Conservation (phyloP, 2,329 filamentous ascomycete genomes). For the Camillea tinctor region DNA sequence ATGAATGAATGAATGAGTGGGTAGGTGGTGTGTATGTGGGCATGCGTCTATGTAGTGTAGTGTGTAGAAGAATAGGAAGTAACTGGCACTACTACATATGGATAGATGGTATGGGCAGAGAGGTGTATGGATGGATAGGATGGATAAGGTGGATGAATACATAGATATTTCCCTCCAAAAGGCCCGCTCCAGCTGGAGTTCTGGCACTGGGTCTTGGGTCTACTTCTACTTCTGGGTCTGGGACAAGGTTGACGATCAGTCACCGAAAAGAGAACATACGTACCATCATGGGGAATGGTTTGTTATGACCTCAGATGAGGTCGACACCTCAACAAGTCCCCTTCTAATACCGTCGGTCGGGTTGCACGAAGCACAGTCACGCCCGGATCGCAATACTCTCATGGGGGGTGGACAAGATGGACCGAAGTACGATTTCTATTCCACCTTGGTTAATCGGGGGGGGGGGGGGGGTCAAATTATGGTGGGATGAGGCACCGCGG, state of each 20-base stretch:
- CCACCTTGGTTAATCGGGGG: neutral
- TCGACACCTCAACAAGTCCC: slow-evolving; percentile 23
- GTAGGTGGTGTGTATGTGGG: no score
- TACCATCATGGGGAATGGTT: slow-evolving; percentile 33
- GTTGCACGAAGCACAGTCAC: slow-evolving; percentile 27
- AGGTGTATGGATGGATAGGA: neutral
- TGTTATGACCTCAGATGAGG: slow-evolving; percentile 28
- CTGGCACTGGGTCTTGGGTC: no score
- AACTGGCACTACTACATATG: no score
- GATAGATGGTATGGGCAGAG: no score
- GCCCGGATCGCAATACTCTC: slow-evolving; percentile 26
- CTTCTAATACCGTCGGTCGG: slow-evolving; percentile 22
- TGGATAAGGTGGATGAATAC: no score
- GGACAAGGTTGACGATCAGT: slow-evolving; percentile 11
- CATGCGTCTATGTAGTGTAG: no score
- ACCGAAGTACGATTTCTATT: neutral
- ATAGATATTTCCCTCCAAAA: slow-evolving; percentile 1
- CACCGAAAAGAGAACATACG: slow-evolving; percentile 21
- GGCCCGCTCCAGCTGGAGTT: neutral
- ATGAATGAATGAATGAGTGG: no score
- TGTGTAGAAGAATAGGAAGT: no score
- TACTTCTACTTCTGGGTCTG: slow-evolving; percentile 1
- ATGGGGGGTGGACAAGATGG: slow-evolving; percentile 18
- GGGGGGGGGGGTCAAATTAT: no score
- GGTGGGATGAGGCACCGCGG: neutral